Evolutionary conservation across 2,329 filamentous ascomycete species (phyloP).

Genomic region (Aureobasidium sp.): DNA sequence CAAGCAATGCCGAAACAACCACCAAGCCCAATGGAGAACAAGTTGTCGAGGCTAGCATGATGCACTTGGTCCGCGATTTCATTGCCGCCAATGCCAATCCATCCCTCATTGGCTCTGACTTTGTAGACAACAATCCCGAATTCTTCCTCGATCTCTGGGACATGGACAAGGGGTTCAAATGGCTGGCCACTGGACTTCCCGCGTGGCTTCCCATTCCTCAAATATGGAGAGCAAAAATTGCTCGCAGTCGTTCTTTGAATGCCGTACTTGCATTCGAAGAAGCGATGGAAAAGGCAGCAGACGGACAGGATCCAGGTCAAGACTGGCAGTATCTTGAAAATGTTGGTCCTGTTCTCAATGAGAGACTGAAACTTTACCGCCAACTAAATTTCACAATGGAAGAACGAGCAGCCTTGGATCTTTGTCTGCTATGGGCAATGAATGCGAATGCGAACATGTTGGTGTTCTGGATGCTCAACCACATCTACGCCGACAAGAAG

Average conservation of each 20-base stretch:
- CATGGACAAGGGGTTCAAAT: slow-evolving; percentile 49
- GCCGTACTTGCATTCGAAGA: slow-evolving; percentile 25
- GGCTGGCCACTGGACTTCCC: slow-evolving; percentile 49
- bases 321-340: slow-evolving; percentile 30
- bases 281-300: slow-evolving; percentile 27
- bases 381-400: slow-evolving; percentile 26
- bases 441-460: slow-evolving; percentile 48
- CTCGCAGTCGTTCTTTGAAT: slow-evolving; percentile 25
- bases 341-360: slow-evolving; percentile 28
- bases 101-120: slow-evolving; percentile 47
- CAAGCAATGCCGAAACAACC: slow-evolving; percentile 37
- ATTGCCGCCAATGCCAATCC: slow-evolving; percentile 46
- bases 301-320: slow-evolving; percentile 26
- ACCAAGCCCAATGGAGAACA: slow-evolving; percentile 35
- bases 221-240: slow-evolving; percentile 42
- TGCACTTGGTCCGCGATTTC: slow-evolving; percentile 50
- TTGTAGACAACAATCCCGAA: slow-evolving; percentile 46
- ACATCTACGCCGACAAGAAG: slow-evolving; percentile 28
- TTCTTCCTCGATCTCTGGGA: slow-evolving; percentile 50
- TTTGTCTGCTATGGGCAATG: slow-evolving; percentile 50
- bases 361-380: slow-evolving; percentile 27
- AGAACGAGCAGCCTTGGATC: slow-evolving; percentile 33
- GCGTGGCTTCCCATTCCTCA: slow-evolving; percentile 49
- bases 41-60: slow-evolving; percentile 47
- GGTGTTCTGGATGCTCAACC: slow-evolving; percentile 34